Conservation (phyloP, 306 rosid genomes). For the Urtica urens region DNA sequence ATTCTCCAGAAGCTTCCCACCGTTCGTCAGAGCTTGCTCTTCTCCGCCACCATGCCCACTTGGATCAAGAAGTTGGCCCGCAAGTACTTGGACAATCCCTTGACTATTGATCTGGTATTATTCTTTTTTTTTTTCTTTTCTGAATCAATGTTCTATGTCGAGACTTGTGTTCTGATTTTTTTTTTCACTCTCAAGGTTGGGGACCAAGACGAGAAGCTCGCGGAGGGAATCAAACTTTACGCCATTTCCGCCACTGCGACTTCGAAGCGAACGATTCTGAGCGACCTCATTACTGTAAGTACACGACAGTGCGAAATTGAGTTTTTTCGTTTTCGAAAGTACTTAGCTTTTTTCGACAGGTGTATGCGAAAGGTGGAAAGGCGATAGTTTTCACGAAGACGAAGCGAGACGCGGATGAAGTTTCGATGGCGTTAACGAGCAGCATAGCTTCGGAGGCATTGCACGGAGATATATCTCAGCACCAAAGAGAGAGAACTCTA, state of each 20-base stretch:
- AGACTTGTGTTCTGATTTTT: conserved; percentile 6
- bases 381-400: conserved; percentile 96
- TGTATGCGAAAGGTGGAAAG: conserved; percentile 96
- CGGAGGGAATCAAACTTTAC: conserved; percentile 90
- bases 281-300: conserved; percentile 86
- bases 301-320: too few species aligned
- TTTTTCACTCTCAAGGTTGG: conserved; percentile 54
- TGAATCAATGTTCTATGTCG: conserved; percentile 6
- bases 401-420: conserved; percentile 97
- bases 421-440: conserved; percentile 71
- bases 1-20: conserved; percentile 73
- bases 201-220: conserved; percentile 88
- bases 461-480: conserved; percentile 99
- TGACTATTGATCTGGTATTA: conserved; percentile 91
- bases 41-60: conserved; percentile 89
- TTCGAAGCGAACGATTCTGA: conserved; percentile 84
- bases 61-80: conserved; percentile 92
- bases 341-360: too few species aligned
- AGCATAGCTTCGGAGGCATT: conserved; percentile 88
- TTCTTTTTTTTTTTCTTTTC: too few species aligned
- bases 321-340: too few species aligned
- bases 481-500: conserved; percentile 92
- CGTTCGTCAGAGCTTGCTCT: conserved; percentile 84
- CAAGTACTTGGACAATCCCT: conserved; percentile 70
- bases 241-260: conserved; percentile 79